These are phyloP conservation scores for Apiotrichum akiyoshidainum DNA, from an alignment of 1,284 basidiomycete genomes.

Conservation along the genomic window DNA sequence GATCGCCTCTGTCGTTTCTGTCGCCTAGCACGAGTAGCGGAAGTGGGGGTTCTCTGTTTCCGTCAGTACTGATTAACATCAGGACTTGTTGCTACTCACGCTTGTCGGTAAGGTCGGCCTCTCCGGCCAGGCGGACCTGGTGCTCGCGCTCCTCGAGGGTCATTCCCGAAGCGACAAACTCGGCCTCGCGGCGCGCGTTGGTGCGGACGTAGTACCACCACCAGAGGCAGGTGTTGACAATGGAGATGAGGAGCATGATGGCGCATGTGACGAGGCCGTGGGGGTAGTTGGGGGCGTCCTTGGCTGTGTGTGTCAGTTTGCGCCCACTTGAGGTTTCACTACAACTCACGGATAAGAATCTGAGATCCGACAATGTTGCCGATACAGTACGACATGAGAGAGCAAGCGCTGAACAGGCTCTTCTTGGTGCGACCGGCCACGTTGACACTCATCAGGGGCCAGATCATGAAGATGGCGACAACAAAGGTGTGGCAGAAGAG, in stretches of 20 bases:
- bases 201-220: conserved; percentile 25
- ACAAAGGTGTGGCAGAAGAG: conserved; percentile 22
- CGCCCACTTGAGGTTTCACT: background rate
- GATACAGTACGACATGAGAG: conserved; percentile 29
- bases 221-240: conserved; percentile 23
- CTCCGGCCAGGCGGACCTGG: conserved; percentile 27
- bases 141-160: conserved; percentile 22
- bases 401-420: conserved; percentile 21
- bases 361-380: conserved; percentile 33
- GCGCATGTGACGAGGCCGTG: conserved; percentile 24
- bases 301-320: conserved; percentile 2
- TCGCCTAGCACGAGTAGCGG: conserved; percentile 24
- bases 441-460: conserved; percentile 36
- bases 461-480: conserved; percentile 29
- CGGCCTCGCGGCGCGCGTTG: conserved; percentile 27
- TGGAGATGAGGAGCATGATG: conserved; percentile 20
- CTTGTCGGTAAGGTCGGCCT: conserved; percentile 30
- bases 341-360: conserved; percentile 20
- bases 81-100: background rate
- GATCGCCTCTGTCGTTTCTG: background rate
- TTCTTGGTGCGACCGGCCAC: conserved; percentile 38
- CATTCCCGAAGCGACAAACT: conserved; percentile 23
- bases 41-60: conserved; percentile 23
- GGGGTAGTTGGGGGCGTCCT: conserved; percentile 28
- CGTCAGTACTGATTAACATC: background rate